A percentile compares a stretch with the other conserved stretches of the same genome.
Conservation (phyloP, 2,329 filamentous ascomycete genomes). For the Penicillium sp. region DNA sequence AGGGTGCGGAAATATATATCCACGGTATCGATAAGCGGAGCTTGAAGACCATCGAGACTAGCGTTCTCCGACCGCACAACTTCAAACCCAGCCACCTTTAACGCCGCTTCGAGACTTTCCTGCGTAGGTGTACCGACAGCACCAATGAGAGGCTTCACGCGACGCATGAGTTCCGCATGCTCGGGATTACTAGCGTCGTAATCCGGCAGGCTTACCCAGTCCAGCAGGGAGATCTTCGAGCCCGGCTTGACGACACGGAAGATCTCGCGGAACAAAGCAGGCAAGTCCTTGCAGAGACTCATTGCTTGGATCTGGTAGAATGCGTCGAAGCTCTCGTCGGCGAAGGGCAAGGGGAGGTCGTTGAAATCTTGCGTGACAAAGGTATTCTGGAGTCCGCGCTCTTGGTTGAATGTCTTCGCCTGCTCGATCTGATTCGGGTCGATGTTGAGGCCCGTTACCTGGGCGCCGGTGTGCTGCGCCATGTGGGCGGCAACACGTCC, state of each 20-base stretch:
- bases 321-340: conserved; percentile 49
- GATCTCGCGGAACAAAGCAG: conserved; percentile 49
- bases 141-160: conserved; percentile 55
- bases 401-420: conserved; percentile 45
- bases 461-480: conserved; percentile 48
- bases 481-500: conserved; percentile 56
- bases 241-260: conserved; percentile 52
- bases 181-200: conserved; percentile 49
- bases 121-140: conserved; percentile 56
- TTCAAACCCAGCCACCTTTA: conserved; percentile 48
- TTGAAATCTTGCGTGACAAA: conserved; percentile 55
- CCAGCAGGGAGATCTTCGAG: conserved; percentile 50
- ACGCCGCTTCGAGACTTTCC: conserved; percentile 45
- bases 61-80: conserved; percentile 52
- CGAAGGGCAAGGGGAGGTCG: conserved; percentile 51
- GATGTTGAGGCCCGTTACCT: conserved; percentile 54
- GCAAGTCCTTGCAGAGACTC: conserved; percentile 52
- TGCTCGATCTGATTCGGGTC: conserved; percentile 53
- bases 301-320: conserved; percentile 59
- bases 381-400: conserved; percentile 46
- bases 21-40: conserved; percentile 54
- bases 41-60: conserved; percentile 51
- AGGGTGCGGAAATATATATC: conserved; percentile 55
- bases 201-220: conserved; percentile 53
- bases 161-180: conserved; percentile 52